These are phyloP conservation scores for Brettanomyces nanus DNA, from an alignment of 805 yeast genomes.

Conservation along the genomic window DNA sequence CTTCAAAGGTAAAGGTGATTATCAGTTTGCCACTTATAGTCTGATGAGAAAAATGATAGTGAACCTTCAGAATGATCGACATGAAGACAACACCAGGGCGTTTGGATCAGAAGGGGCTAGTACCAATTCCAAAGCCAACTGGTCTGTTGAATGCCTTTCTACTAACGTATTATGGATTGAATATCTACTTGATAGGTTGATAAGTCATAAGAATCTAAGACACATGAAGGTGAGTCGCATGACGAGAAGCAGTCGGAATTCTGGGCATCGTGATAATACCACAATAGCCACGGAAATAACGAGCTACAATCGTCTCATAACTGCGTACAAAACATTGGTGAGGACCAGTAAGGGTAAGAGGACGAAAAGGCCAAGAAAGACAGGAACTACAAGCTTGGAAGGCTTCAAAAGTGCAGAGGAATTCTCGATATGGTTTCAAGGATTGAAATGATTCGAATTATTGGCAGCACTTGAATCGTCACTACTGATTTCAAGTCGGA, in stretches of 20 bases:
- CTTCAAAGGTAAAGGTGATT: conserved; percentile 51
- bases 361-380: neutral
- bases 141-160: conserved; percentile 37
- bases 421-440: conserved; percentile 1
- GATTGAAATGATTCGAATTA: too few relatives aligned
- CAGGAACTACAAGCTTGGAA: neutral
- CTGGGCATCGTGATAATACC: neutral
- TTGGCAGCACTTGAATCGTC: too few relatives aligned
- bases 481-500: too few relatives aligned
- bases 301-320: neutral
- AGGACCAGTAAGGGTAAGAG: neutral
- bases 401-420: neutral
- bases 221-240: conserved; percentile 22
- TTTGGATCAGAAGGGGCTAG: neutral
- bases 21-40: conserved; percentile 54
- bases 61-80: conserved; percentile 3
- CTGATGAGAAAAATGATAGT: conserved; percentile 36
- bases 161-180: conserved; percentile 62
- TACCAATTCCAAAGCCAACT: conserved; percentile 12
- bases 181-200: conserved; percentile 44
- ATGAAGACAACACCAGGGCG: neutral
- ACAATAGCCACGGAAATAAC: neutral
- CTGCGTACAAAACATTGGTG: neutral
- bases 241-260: conserved; percentile 8
- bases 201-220: conserved; percentile 30